Conservation (phyloP, 2,329 filamentous ascomycete species). For the Claviceps sp. region DNA sequence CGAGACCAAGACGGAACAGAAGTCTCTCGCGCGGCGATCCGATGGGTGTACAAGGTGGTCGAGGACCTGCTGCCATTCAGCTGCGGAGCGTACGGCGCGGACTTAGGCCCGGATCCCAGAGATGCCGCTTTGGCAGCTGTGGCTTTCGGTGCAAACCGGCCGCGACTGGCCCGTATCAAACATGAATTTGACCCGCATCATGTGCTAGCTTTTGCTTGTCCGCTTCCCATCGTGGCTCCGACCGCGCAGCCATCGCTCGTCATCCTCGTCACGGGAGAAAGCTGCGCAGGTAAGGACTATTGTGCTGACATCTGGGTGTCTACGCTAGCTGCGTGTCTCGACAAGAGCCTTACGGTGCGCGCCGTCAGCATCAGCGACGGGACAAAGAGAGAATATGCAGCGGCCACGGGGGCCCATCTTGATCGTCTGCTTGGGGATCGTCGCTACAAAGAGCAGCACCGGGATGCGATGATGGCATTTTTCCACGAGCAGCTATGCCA, state of each 20-base stretch:
- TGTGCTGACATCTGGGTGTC: conserved; percentile 40
- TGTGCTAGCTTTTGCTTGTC: conserved; percentile 42
- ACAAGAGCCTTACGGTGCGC: conserved; percentile 22
- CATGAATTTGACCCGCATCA: conserved; percentile 31
- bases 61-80: conserved; percentile 33
- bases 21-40: conserved; percentile 21
- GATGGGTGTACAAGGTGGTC: conserved; percentile 45
- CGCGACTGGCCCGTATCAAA: conserved; percentile 39
- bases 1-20: conserved; percentile 35
- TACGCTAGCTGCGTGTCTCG: conserved; percentile 16
- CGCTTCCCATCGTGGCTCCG: conserved; percentile 26
- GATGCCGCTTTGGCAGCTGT: conserved; percentile 34
- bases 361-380: conserved; percentile 42
- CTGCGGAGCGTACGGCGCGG: conserved; percentile 42
- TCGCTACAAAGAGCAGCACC: conserved; percentile 48
- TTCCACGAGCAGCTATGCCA: conserved; percentile 31
- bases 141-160: conserved; percentile 44
- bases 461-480: conserved; percentile 35
- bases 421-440: conserved; percentile 37
- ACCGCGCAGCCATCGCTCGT: conserved; percentile 30
- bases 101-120: conserved; percentile 49
- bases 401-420: conserved; percentile 30
- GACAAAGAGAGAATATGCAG: conserved; percentile 44
- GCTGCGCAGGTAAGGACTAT: conserved; percentile 45
- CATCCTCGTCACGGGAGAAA: conserved; percentile 43